phyloP scores from a whole-genome alignment of 73 alveolate genomes.

The Tetrahymena thermophila region DNA sequence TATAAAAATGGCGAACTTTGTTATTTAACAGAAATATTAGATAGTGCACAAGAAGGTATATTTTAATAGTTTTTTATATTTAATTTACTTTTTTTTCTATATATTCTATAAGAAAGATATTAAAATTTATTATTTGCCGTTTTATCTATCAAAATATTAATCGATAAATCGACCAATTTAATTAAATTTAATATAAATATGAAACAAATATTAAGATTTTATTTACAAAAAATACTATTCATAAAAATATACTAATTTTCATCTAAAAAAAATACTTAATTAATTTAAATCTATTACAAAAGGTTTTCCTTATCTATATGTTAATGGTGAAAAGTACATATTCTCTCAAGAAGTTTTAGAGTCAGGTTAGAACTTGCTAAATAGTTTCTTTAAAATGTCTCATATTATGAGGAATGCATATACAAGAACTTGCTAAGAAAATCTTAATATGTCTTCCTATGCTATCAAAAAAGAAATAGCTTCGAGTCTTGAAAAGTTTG shows the following conservation, averaged over 20 bases:
- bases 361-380: conserved; percentile 79
- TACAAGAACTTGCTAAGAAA: conserved; percentile 43
- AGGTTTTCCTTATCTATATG: conserved; percentile 86
- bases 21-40: neutral
- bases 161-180: too few relatives aligned
- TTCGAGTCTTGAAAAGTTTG: conserved; percentile 37
- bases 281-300: neutral
- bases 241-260: too few relatives aligned
- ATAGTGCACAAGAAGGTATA: conserved; percentile 1
- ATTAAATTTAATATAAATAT: too few relatives aligned
- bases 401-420: conserved; percentile 63
- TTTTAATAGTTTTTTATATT: conserved; percentile 38
- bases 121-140: neutral
- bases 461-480: conserved; percentile 51
- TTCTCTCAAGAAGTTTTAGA: conserved; percentile 87
- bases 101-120: neutral
- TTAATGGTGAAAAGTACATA: conserved; percentile 91
- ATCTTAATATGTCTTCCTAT: conserved; percentile 32
- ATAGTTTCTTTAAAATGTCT: conserved; percentile 68
- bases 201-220: too few relatives aligned
- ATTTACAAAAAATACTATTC: too few relatives aligned
- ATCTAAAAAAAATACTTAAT: neutral
- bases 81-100: neutral
- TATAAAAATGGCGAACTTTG: neutral
- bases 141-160: neutral